These are phyloP conservation scores for Cryptosporidium bovis DNA, from an alignment of 169 alveolate species.

Conservation along the genomic window DNA sequence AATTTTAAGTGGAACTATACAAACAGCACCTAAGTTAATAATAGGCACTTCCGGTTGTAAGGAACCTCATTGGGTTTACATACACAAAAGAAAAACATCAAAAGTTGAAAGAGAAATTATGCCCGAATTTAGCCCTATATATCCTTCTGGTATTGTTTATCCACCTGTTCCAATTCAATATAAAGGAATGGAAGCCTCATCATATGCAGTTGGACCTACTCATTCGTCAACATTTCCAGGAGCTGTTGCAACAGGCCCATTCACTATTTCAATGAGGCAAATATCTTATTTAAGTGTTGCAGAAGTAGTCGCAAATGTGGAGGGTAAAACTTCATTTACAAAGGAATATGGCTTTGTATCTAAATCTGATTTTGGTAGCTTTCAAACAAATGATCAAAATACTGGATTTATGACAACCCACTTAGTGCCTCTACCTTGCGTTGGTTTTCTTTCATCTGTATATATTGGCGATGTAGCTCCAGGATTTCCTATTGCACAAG, in stretches of 20 bases:
- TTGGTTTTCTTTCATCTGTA: conserved; percentile 5
- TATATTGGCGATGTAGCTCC: conserved; percentile 2
- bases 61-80: not conserved
- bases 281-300: not conserved
- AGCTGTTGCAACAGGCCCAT: conserved; percentile 22
- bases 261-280: conserved; percentile 8
- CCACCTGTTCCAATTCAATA: not conserved
- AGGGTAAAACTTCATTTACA: not conserved
- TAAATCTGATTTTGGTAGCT: conserved; percentile 8
- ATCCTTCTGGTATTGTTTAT: conserved; percentile 10
- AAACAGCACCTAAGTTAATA: not conserved
- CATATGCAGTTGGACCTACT: conserved; percentile 15
- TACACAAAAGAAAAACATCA: not conserved
- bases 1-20: not conserved
- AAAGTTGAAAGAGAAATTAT: conserved; percentile 1
- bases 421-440: conserved; percentile 21
- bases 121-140: not conserved
- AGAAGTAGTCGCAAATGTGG: not conserved
- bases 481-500: not conserved
- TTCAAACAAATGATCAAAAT: not conserved
- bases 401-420: not conserved
- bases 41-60: not conserved
- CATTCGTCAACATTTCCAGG: conserved; percentile 7
- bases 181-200: not conserved
- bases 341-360: not conserved